phyloP scores from a whole-genome alignment of 2,329 filamentous ascomycete species.

The Alternaria sp. region DNA sequence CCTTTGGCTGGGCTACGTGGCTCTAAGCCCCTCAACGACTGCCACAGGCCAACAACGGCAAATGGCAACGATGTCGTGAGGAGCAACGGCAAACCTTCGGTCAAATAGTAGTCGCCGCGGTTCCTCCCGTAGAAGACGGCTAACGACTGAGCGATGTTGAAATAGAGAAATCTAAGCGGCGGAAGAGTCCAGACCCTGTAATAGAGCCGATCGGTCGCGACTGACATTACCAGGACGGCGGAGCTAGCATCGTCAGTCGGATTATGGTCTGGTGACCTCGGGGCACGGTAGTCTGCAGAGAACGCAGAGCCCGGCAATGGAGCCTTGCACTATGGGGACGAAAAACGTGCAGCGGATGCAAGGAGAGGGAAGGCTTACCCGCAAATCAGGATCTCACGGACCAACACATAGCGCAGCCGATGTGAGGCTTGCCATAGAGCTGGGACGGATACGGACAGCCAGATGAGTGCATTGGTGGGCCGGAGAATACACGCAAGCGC shows the following conservation, averaged over 20 bases:
- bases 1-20: constrained; percentile 25
- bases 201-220: constrained; percentile 75
- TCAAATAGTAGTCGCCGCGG: constrained; percentile 90
- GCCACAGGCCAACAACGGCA: constrained; percentile 68
- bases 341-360: constrained; percentile 20
- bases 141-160: constrained; percentile 87
- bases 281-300: constrained; percentile 10
- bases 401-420: constrained; percentile 58
- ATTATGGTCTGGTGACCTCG: constrained; percentile 18
- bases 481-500: constrained; percentile 83
- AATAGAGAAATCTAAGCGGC: constrained; percentile 83
- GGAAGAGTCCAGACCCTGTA: constrained; percentile 90
- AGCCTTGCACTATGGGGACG: constrained; percentile 7
- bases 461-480: constrained; percentile 88
- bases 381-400: constrained; percentile 70
- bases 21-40: constrained; percentile 33
- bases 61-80: constrained; percentile 86
- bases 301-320: constrained; percentile 4
- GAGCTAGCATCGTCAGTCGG: constrained; percentile 50
- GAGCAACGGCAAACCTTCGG: constrained; percentile 86
- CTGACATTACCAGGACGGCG: constrained; percentile 67
- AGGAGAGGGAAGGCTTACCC: constrained; percentile 44
- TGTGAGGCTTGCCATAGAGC: constrained; percentile 56
- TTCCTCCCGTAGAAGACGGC: constrained; percentile 93
- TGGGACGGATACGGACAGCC: constrained; percentile 70